Conservation (phyloP, 2,329 filamentous ascomycete species). For the Fusarium praegraminearum region DNA sequence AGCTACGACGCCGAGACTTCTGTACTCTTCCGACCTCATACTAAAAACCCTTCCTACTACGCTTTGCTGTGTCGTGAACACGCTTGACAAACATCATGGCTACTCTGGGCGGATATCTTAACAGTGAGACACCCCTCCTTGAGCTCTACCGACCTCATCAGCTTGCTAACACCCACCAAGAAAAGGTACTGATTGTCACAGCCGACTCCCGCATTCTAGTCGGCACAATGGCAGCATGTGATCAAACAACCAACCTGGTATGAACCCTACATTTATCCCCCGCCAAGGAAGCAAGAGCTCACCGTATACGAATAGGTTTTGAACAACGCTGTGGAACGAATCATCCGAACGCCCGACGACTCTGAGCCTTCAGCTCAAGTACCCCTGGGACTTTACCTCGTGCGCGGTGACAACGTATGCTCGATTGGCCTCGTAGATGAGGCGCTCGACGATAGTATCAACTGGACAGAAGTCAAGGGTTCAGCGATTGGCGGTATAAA, state of each 20-base stretch:
- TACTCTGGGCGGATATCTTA: conserved; percentile 59
- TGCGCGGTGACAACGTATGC: conserved; percentile 94
- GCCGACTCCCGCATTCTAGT: conserved; percentile 89
- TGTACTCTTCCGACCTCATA: not conserved
- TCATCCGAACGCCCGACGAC: conserved; percentile 88
- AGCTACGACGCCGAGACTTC: not conserved
- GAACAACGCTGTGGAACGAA: conserved; percentile 84
- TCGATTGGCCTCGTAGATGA: conserved; percentile 92
- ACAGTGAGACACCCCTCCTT: conserved; percentile 52
- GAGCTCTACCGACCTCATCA: conserved; percentile 9
- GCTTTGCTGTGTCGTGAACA: not conserved
- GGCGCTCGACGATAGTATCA: conserved; percentile 86
- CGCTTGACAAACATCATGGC: conserved; percentile 53
- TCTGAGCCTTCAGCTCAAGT: conserved; percentile 83
- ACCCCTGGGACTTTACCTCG: conserved; percentile 87
- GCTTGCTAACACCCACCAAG: conserved; percentile 59
- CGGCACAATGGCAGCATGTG: conserved; percentile 85
- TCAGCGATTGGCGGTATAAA: conserved; percentile 87
- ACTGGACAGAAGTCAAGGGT: conserved; percentile 92
- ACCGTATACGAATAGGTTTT: conserved; percentile 69
- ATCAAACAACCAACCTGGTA: conserved; percentile 91
- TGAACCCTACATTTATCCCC: conserved; percentile 26
- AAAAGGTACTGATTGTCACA: conserved; percentile 92
- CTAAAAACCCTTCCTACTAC: not conserved
- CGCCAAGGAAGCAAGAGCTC: conserved; percentile 20